A percentile compares a stretch with the other conserved stretches of the same genome.
These are phyloP conservation scores for Platismatia glauca DNA, from an alignment of 495 filamentous ascomycete genomes.

Conservation along the genomic window DNA sequence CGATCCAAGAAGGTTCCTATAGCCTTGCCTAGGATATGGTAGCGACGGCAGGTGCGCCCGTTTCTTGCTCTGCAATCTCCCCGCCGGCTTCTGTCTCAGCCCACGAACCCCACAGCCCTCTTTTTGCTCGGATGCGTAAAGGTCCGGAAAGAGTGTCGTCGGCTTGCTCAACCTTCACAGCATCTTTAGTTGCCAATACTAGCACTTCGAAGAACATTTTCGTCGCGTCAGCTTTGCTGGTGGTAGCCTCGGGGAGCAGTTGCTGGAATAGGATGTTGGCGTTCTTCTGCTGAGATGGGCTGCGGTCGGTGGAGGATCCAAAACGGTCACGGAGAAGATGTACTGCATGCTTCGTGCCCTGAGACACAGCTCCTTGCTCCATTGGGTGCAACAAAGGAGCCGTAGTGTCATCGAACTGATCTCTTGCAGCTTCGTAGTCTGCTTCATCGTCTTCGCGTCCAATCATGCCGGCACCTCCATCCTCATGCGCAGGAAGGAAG, in stretches of 20 bases:
- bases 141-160: slow-evolving; percentile 60
- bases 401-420: slow-evolving; percentile 70
- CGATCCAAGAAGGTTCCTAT: not conserved
- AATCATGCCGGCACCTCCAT: slow-evolving; percentile 33
- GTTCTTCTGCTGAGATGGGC: slow-evolving; percentile 60
- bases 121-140: slow-evolving; percentile 76
- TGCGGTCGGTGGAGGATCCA: slow-evolving; percentile 47
- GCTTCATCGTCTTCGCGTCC: slow-evolving; percentile 23
- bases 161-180: slow-evolving; percentile 92
- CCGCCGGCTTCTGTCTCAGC: slow-evolving; percentile 72
- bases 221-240: slow-evolving; percentile 79
- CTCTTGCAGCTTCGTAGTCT: slow-evolving; percentile 16
- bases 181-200: slow-evolving; percentile 94
- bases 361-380: slow-evolving; percentile 72
- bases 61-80: slow-evolving; percentile 40
- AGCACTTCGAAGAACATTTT: slow-evolving; percentile 99
- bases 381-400: slow-evolving; percentile 64
- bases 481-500: slow-evolving; percentile 44
- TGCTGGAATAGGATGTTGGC: slow-evolving; percentile 80
- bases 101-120: slow-evolving; percentile 91
- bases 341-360: slow-evolving; percentile 89
- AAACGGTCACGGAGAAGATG: slow-evolving; percentile 88
- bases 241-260: slow-evolving; percentile 68
- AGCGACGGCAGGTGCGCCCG: slow-evolving; percentile 10
- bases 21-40: slow-evolving; percentile 6